Base-by-base conservation (phyloP, 352 stramenopile genomes). In the Globisporangium viniferum region DNA sequence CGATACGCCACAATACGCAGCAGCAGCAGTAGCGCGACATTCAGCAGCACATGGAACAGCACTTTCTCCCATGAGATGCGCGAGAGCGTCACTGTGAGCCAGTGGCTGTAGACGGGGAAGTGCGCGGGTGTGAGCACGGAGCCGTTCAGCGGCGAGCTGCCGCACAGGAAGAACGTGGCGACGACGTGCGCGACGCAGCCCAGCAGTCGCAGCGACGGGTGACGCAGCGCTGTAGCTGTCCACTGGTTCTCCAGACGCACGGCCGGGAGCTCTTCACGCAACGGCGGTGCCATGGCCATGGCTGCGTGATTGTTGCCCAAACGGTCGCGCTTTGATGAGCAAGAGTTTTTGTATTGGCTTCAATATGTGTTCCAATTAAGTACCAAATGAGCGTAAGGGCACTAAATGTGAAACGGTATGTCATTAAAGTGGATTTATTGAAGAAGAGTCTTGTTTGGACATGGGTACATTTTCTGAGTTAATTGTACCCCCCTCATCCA, bases 1-100 rank as follows among this genome's bases (percentile, higher is more conserved):
- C 66, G 73, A 31, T 86, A 88, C 33, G 72, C 72, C 20, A 85
- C 72, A 20, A 81, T 46, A 0, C 82, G 76, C n/a, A 90, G 59
- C 12, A 86, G 61, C 18, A 72, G 20, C 6, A 84, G 6, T 49
- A 83, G 2, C 3, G 66, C 20, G 0, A 61, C 24, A 15, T 36
- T 64, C 4, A 85, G 12, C 1, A 56, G 15, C 18, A 39, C 59
- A 58, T 88, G 79, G 35, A 88, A 73, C 1, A 78, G 22, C 2
- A 78, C 0, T n/a, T 86, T 84, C 41, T 67, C 54, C 66, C 64
- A 68, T 4, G 76, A 74, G 1, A 68, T 63, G 12, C 58, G 49
- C 51, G 74, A 73, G 33, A 54, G 67, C 3, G 68, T 29, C 18
- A 73, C 69, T 10, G 70, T 67, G 0, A 74, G 31, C 22, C 81